Conservation (phyloP, 352 stramenopile genomes). For the Globisporangium lucens region DNA sequence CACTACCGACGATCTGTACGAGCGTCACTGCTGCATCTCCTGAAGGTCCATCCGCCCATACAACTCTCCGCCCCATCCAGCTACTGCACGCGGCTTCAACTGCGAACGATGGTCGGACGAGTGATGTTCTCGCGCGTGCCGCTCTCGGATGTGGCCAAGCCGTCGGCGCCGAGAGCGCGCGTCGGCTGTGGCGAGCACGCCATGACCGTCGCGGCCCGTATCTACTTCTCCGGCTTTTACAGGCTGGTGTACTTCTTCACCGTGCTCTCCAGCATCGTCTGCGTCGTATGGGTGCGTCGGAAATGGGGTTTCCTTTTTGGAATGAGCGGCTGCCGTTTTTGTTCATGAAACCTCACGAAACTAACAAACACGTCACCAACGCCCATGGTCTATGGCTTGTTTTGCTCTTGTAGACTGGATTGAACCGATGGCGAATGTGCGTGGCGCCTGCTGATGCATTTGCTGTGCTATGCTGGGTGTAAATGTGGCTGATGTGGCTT, state of each 20-base stretch:
- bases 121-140: conserved; percentile 32
- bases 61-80: not conserved
- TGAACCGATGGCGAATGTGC: conserved; percentile 77
- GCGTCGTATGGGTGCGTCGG: conserved; percentile 57
- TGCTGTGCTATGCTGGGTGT: not conserved
- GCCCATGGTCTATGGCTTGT: not conserved
- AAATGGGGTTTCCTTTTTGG: conserved; percentile 7
- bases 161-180: conserved; percentile 14
- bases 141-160: conserved; percentile 15
- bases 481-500: not conserved
- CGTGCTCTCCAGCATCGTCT: conserved; percentile 64
- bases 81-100: not conserved
- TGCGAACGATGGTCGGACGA: not conserved
- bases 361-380: not conserved
- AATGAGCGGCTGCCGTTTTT: not conserved
- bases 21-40: not conserved
- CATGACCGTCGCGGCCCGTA: conserved; percentile 69
- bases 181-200: conserved; percentile 68
- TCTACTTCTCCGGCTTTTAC: conserved; percentile 84
- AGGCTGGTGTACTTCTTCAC: conserved; percentile 80
- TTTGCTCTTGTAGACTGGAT: conserved; percentile 39
- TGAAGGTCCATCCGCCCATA: not conserved
- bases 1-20: not conserved
- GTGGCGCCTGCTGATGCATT: not conserved
- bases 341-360: not conserved